Conservation (phyloP, 1,284 basidiomycete genomes). For the Anthracocystis walkeri region DNA sequence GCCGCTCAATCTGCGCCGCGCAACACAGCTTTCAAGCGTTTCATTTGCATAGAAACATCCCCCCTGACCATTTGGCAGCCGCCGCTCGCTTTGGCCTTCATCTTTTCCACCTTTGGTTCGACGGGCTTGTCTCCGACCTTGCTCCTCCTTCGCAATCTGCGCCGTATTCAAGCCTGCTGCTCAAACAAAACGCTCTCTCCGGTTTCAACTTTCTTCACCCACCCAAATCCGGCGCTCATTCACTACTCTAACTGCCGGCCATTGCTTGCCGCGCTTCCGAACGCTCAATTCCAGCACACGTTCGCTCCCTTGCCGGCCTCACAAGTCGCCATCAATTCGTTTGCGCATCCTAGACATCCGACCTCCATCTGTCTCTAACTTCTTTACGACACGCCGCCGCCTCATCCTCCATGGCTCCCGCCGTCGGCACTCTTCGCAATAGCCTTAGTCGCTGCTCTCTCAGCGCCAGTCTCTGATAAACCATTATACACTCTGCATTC, state of each 20-base stretch:
- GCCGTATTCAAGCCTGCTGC: background rate
- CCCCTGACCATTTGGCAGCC: constrained; percentile 5
- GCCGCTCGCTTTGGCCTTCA: constrained; percentile 5
- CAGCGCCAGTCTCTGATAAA: constrained; percentile 2
- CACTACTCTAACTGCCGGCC: background rate
- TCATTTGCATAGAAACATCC: background rate
- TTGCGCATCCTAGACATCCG: background rate
- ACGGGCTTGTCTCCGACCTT: constrained; percentile 7
- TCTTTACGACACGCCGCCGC: too few species aligned
- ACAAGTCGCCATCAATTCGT: background rate
- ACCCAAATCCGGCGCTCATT: background rate
- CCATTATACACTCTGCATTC: background rate
- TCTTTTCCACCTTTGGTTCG: background rate
- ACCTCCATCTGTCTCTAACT: background rate
- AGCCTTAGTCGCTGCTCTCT: background rate
- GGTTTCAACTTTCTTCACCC: background rate
- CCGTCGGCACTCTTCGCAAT: background rate
- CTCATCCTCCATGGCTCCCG: constrained; percentile 10
- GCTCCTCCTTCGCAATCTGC: constrained; percentile 2
- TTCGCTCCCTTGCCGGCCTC: too few species aligned
- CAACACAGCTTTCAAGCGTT: too few species aligned
- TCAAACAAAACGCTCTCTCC: background rate
- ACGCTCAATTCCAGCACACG: background rate
- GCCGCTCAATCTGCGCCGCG: too few species aligned
- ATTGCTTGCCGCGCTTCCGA: background rate